A percentile compares a stretch with the other conserved stretches of the same genome.
phyloP scores from a whole-genome alignment of 805 yeast species.

The Candida namnaoensis region DNA sequence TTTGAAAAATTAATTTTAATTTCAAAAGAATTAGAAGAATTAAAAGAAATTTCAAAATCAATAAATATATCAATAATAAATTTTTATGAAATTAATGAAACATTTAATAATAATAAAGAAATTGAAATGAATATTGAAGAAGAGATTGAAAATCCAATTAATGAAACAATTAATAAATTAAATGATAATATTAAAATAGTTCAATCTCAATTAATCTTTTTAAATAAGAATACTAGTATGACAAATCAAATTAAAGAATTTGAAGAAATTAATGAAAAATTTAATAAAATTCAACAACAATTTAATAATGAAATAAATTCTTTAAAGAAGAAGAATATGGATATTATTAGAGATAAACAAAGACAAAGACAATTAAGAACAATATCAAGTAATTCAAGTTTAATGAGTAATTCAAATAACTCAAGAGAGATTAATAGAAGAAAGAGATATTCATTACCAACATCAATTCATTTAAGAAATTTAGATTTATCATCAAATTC shows the following conservation, averaged over 20 bases:
- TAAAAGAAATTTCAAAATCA: slow-evolving; percentile 3
- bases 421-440: slow-evolving; percentile 3
- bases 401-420: no score
- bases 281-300: slow-evolving; percentile 1
- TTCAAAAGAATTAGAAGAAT: slow-evolving; percentile 7
- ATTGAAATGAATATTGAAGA: neutral
- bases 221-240: slow-evolving; percentile 2
- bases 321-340: no score
- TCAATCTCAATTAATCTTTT: slow-evolving; percentile 1
- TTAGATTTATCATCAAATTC: neutral
- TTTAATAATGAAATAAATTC: no score
- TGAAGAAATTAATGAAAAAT: slow-evolving; percentile 1
- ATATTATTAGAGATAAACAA: no score
- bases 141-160: neutral
- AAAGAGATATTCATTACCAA: slow-evolving; percentile 15
- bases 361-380: no score
- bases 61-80: neutral
- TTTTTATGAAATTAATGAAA: no score
- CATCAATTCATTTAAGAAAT: neutral
- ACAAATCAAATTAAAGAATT: slow-evolving; percentile 5
- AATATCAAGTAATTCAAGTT: no score
- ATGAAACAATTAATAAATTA: neutral
- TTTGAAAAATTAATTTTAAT: slow-evolving; percentile 10
- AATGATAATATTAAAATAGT: slow-evolving; percentile 2
- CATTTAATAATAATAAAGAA: no score